Evolutionary conservation across 164 flowering plant species (phyloP).

Genomic region (Berberis vulgaris): DNA sequence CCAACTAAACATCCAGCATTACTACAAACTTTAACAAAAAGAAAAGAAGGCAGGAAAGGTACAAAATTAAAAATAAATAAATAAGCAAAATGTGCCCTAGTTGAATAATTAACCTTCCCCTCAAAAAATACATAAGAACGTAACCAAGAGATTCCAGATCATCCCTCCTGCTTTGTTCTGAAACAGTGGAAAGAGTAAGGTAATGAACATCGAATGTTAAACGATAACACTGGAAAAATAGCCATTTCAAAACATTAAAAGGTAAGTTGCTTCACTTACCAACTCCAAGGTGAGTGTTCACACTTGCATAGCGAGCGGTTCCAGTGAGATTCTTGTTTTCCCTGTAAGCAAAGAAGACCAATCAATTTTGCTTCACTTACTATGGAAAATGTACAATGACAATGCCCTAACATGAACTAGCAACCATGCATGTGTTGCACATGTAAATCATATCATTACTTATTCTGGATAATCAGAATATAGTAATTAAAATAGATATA

Average conservation of each 20-base stretch:
- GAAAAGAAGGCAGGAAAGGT: background rate
- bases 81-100: background rate
- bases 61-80: background rate
- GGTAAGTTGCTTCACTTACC: conserved; percentile 31
- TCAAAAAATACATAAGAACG: conserved; percentile 73
- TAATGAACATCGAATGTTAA: background rate
- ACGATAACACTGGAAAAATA: background rate
- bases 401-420: too few species aligned
- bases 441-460: too few species aligned
- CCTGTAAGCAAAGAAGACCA: conserved; percentile 21
- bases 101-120: conserved; percentile 50
- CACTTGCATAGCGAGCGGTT: conserved; percentile 82
- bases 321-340: conserved; percentile 82
- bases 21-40: background rate
- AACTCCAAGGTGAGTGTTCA: conserved; percentile 74
- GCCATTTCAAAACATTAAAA: background rate
- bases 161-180: conserved; percentile 89
- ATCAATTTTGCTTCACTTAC: background rate
- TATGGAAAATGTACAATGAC: too few species aligned
- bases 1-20: background rate
- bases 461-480: too few species aligned
- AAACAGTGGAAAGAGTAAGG: background rate
- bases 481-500: too few species aligned
- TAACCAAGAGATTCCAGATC: conserved; percentile 84
- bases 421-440: too few species aligned